Conservation (phyloP, 2,329 filamentous ascomycete genomes). For the Talaromyces sp. region DNA sequence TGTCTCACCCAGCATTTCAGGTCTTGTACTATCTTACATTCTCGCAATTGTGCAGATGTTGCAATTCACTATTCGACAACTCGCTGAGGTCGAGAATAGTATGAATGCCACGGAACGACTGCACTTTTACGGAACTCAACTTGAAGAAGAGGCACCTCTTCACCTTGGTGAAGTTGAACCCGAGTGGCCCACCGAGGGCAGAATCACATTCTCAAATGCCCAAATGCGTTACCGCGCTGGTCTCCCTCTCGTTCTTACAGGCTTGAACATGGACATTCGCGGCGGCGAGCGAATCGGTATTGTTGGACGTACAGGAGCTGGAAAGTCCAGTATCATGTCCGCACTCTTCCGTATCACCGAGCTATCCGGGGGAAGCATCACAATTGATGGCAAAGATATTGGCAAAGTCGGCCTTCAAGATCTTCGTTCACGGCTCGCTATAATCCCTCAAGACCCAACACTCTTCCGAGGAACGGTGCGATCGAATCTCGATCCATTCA, state of each 20-base stretch:
- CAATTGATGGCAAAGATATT: constrained; percentile 46
- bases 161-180: constrained; percentile 68
- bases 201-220: constrained; percentile 71
- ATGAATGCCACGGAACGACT: constrained; percentile 96
- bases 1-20: constrained; percentile 76
- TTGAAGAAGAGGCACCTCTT: constrained; percentile 85
- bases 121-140: constrained; percentile 79
- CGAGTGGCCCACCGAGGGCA: constrained; percentile 81
- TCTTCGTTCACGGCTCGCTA: constrained; percentile 42
- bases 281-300: constrained; percentile 50
- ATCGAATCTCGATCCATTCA: constrained; percentile 46
- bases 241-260: constrained; percentile 69
- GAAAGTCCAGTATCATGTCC: constrained; percentile 48
- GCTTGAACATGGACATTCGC: constrained; percentile 51
- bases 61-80: constrained; percentile 85
- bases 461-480: constrained; percentile 45
- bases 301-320: constrained; percentile 46
- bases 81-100: constrained; percentile 93
- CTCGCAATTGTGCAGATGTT: constrained; percentile 91
- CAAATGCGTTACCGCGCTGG: constrained; percentile 74
- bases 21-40: constrained; percentile 85
- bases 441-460: constrained; percentile 47
- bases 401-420: constrained; percentile 39
- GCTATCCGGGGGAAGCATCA: constrained; percentile 39
- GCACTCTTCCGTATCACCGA: constrained; percentile 45